phyloP scores from a whole-genome alignment of 2,329 filamentous ascomycete genomes.

The Cladophialophora carrionii region DNA sequence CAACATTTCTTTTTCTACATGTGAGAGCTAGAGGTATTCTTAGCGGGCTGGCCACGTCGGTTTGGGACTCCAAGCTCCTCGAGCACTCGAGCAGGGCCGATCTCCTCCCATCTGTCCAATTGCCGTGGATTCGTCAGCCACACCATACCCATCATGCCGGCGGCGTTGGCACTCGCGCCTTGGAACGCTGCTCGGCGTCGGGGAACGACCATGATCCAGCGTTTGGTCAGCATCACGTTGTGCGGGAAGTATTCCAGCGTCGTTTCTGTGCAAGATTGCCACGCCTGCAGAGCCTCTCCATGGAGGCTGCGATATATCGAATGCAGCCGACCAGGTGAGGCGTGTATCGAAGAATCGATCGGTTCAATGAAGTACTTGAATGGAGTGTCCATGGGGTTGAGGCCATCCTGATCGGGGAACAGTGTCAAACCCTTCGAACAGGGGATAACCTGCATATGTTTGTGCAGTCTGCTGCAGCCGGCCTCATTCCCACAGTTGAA shows the following conservation, averaged over 20 bases:
- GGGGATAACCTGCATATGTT: conserved; percentile 50
- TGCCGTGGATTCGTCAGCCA: conserved; percentile 17
- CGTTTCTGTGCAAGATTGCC: conserved; percentile 3
- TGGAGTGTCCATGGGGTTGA: not conserved
- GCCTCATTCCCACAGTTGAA: conserved; percentile 52
- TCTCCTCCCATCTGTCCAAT: conserved; percentile 8
- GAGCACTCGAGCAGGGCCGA: conserved; percentile 11
- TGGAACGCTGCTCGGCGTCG: conserved; percentile 3
- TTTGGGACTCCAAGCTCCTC: conserved; percentile 12
- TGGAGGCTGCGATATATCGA: conserved; percentile 5
- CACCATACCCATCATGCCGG: conserved; percentile 24
- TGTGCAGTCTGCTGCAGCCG: conserved; percentile 50
- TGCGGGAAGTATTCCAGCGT: conserved; percentile 12
- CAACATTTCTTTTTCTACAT: not conserved
- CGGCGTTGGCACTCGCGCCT: conserved; percentile 19
- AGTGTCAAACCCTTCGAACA: conserved; percentile 34
- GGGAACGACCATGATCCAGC: conserved; percentile 19
- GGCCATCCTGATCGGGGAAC: conserved; percentile 15
- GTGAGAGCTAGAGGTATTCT: not conserved
- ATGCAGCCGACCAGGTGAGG: not conserved
- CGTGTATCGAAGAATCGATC: not conserved
- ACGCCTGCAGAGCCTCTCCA: conserved; percentile 3
- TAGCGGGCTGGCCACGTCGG: not conserved
- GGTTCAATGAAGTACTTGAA: conserved; percentile 14
- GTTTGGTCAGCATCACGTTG: conserved; percentile 20